Percentiles rank a stretch among this genome's conserved stretches.
These are phyloP conservation scores for Neofusicoccum ribis DNA, from an alignment of 2,329 filamentous ascomycete genomes.

Conservation along the genomic window DNA sequence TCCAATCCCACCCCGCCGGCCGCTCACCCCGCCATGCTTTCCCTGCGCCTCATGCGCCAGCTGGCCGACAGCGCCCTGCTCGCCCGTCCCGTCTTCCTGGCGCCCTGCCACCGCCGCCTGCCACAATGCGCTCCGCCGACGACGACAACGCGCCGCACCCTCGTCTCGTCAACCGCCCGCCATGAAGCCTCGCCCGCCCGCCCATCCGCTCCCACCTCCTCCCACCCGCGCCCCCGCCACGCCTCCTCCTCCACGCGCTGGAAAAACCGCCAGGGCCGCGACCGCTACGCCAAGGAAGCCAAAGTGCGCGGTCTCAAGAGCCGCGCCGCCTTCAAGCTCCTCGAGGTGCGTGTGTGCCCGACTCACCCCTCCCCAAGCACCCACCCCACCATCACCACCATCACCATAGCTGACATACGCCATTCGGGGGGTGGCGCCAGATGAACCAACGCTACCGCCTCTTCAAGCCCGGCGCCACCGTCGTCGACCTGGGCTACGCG, in stretches of 20 bases:
- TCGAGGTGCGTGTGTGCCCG: slow-evolving; percentile 61
- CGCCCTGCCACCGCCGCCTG: neutral
- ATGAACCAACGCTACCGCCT: slow-evolving; percentile 80
- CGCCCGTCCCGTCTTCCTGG: slow-evolving; percentile 17
- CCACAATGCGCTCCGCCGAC: neutral
- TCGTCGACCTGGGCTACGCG: slow-evolving; percentile 88
- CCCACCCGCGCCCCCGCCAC: slow-evolving; percentile 3
- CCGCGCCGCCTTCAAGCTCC: slow-evolving; percentile 87
- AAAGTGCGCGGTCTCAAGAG: slow-evolving; percentile 81
- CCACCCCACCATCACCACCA: too few species aligned
- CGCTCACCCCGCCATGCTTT: slow-evolving; percentile 32
- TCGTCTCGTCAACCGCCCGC: neutral
- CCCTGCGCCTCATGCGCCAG: slow-evolving; percentile 37
- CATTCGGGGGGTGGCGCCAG: slow-evolving; percentile 42
- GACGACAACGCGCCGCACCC: neutral
- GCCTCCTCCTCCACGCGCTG: slow-evolving; percentile 70
- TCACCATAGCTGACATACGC: too few species aligned
- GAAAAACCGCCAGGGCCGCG: slow-evolving; percentile 75
- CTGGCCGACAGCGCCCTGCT: slow-evolving; percentile 37
- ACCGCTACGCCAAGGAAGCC: slow-evolving; percentile 73
- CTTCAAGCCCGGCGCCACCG: slow-evolving; percentile 77
- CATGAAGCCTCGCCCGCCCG: neutral
- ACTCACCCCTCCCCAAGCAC: neutral
- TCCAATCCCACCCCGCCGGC: neutral
- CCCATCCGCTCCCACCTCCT: slow-evolving; percentile 8